A percentile compares a stretch with the other conserved stretches of the same genome.
These are phyloP conservation scores for Cyberlindnera samutprakarnensis DNA, from an alignment of 805 yeast species.

Conservation along the genomic window DNA sequence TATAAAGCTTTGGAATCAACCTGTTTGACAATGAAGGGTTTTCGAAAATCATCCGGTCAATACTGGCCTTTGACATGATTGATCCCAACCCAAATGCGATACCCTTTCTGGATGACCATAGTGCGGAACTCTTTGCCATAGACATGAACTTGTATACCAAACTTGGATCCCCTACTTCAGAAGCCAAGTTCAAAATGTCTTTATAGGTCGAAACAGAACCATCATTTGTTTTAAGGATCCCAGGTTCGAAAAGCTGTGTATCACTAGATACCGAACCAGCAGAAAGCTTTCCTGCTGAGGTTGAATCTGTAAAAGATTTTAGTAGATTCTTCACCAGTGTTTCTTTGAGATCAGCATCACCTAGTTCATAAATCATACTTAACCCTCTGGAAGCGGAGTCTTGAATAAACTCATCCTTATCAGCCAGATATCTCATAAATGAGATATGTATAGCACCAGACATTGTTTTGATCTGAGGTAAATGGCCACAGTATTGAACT, in stretches of 20 bases:
- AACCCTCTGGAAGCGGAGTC: slow-evolving; percentile 90
- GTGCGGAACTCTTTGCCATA: slow-evolving; percentile 73
- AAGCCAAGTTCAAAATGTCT: slow-evolving; percentile 80
- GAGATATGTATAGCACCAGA: slow-evolving; percentile 61
- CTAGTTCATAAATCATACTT: slow-evolving; percentile 72
- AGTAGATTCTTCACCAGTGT: slow-evolving; percentile 65
- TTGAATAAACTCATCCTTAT: slow-evolving; percentile 80
- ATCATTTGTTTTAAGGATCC: slow-evolving; percentile 69
- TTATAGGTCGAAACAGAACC: slow-evolving; percentile 87
- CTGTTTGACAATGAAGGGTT: slow-evolving; percentile 48
- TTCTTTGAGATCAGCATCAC: slow-evolving; percentile 60
- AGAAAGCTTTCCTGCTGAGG: slow-evolving; percentile 33
- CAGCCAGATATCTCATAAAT: slow-evolving; percentile 74
- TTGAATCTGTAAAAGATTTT: slow-evolving; percentile 69
- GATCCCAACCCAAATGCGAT: slow-evolving; percentile 90
- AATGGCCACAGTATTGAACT: slow-evolving; percentile 62
- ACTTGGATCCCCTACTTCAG: slow-evolving; percentile 94
- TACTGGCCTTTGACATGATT: slow-evolving; percentile 68
- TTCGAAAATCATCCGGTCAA: slow-evolving; percentile 51
- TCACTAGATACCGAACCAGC: slow-evolving; percentile 72
- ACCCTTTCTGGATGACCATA: slow-evolving; percentile 92
- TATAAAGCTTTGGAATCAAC: slow-evolving; percentile 72
- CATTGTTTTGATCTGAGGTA: slow-evolving; percentile 28
- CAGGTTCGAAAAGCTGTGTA: slow-evolving; percentile 81
- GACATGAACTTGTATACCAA: slow-evolving; percentile 93